Conservation (phyloP, 169 alveolate species). For the Pseudocohnilembus persalinus region DNA sequence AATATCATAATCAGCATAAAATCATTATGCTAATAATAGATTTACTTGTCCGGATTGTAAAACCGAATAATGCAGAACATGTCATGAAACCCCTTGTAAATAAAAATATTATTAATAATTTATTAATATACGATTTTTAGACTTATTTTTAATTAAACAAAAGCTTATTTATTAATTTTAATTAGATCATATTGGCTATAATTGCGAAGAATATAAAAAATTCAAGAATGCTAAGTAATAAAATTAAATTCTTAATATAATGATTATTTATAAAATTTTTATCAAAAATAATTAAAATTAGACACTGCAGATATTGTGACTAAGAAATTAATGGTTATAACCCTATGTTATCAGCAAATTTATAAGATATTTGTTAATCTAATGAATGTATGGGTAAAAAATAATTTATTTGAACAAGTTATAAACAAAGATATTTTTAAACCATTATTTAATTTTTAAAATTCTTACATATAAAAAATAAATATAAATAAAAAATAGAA, state of each 20-base stretch:
- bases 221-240: constrained; percentile 50
- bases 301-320: constrained; percentile 74
- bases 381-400: constrained; percentile 52
- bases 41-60: constrained; percentile 51
- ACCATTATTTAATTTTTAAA: no score
- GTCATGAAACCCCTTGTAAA: constrained; percentile 66
- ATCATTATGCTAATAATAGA: constrained; percentile 44
- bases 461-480: no score
- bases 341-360: constrained; percentile 33
- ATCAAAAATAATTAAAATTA: neutral
- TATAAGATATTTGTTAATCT: constrained; percentile 66
- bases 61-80: constrained; percentile 68
- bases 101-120: no score
- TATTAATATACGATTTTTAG: neutral
- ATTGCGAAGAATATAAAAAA: constrained; percentile 73
- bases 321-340: constrained; percentile 41
- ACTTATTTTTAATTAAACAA: no score
- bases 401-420: no score
- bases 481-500: no score
- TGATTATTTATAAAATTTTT: neutral
- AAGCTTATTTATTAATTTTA: no score
- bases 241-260: constrained; percentile 5
- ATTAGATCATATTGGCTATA: constrained; percentile 73
- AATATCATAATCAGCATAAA: neutral
- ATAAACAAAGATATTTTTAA: no score